Evolutionary conservation across 148 eudicot genomes (phyloP).

Genomic region (Linanthus parryae): DNA sequence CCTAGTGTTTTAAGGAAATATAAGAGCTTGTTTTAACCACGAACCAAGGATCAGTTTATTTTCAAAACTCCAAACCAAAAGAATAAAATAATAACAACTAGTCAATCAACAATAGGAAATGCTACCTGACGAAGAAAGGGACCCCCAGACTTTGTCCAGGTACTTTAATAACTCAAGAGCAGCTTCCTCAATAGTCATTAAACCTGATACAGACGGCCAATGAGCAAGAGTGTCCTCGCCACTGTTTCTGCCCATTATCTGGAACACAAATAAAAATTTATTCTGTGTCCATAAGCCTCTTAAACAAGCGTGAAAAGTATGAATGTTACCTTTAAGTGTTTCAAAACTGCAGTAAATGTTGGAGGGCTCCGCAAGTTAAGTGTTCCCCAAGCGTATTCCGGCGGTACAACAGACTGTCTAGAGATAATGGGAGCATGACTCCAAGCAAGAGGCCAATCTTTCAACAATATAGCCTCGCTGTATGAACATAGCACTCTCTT

Average conservation of each 20-base stretch:
- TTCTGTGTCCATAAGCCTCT: too few species aligned
- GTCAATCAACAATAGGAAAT: background rate
- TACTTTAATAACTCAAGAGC: conserved; percentile 78
- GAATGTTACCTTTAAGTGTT: conserved; percentile 64
- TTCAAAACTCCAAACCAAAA: too few species aligned
- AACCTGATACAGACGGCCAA: conserved; percentile 71
- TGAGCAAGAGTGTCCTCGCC: conserved; percentile 98
- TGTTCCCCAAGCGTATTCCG: conserved; percentile 95
- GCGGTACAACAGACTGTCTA: conserved; percentile 69
- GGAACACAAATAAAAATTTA: too few species aligned
- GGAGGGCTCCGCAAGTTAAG: conserved; percentile 88
- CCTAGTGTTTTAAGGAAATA: too few species aligned
- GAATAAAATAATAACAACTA: too few species aligned
- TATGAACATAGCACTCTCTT: conserved; percentile 87
- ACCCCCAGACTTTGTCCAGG: conserved; percentile 78
- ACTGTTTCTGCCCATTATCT: conserved; percentile 79
- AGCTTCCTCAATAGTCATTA: conserved; percentile 84
- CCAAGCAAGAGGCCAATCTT: conserved; percentile 99
- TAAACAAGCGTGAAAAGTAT: background rate
- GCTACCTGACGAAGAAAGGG: conserved; percentile 85
- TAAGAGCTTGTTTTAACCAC: too few species aligned
- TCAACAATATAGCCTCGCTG: conserved; percentile 69
- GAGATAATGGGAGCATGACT: conserved; percentile 82
- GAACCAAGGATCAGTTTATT: too few species aligned
- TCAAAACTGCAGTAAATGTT: conserved; percentile 54